phyloP scores from a whole-genome alignment of 2,329 filamentous ascomycete genomes.

The Hypocreales sp. region DNA sequence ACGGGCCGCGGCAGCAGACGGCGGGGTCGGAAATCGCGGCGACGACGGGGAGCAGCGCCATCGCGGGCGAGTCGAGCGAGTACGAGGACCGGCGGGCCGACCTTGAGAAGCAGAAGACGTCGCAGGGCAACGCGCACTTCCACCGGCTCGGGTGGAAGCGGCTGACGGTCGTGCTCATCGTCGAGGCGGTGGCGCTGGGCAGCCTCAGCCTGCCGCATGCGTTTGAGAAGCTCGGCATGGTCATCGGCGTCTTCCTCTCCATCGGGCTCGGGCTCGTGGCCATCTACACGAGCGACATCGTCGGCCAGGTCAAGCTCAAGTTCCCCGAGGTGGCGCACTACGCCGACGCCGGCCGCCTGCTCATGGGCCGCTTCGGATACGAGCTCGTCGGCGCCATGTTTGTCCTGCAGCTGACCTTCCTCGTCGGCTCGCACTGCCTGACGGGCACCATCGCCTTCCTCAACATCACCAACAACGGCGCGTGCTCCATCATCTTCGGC shows the following conservation, averaged over 20 bases:
- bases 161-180: conserved; percentile 37
- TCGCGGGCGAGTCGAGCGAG: conserved; percentile 22
- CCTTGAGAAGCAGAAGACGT: conserved; percentile 29
- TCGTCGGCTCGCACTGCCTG: conserved; percentile 56
- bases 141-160: conserved; percentile 40
- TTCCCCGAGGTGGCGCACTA: conserved; percentile 47
- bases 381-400: conserved; percentile 48
- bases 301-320: conserved; percentile 31
- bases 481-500: conserved; percentile 28
- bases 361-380: conserved; percentile 43
- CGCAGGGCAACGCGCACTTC: conserved; percentile 30
- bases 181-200: conserved; percentile 40
- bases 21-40: not conserved
- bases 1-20: not conserved
- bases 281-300: conserved; percentile 31
- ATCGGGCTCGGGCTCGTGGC: conserved; percentile 27
- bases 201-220: conserved; percentile 33
- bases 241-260: conserved; percentile 27
- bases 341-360: conserved; percentile 48
- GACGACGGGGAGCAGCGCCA: conserved; percentile 3
- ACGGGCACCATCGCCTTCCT: conserved; percentile 57
- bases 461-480: conserved; percentile 40
- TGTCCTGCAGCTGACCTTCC: conserved; percentile 49
- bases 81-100: conserved; percentile 18
- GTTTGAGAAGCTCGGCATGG: conserved; percentile 38